phyloP scores from a whole-genome alignment of 208 protist genomes.

The Leptomonas seymouri region DNA sequence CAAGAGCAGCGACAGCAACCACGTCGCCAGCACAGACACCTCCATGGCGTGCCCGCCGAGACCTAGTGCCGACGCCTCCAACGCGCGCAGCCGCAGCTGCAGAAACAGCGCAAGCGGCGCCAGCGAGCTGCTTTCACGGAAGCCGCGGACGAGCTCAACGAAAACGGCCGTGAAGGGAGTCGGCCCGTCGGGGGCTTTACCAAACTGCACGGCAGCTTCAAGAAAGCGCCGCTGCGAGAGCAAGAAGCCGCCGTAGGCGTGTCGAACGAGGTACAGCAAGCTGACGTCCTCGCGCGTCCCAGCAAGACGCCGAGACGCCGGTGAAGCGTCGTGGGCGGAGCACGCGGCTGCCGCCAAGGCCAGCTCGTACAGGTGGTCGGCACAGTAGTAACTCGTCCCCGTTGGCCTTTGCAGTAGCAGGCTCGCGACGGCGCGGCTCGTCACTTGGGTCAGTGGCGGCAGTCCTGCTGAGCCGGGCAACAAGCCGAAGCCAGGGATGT shows the following conservation, averaged over 20 bases:
- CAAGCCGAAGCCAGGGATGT: slow-evolving; percentile 24
- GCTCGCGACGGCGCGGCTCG: slow-evolving; percentile 7
- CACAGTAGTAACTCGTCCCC: slow-evolving; percentile 11
- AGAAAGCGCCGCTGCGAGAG: slow-evolving; percentile 18
- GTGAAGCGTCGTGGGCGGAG: not conserved
- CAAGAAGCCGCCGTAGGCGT: slow-evolving; percentile 24
- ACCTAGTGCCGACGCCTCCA: slow-evolving; percentile 15
- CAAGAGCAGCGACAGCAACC: slow-evolving; percentile 22
- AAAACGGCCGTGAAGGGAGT: slow-evolving; percentile 11
- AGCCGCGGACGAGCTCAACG: slow-evolving; percentile 16
- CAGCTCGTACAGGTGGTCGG: slow-evolving; percentile 24
- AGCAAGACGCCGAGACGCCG: not conserved
- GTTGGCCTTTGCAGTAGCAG: slow-evolving; percentile 12
- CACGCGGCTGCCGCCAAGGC: slow-evolving; percentile 9
- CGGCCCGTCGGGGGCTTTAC: slow-evolving; percentile 12
- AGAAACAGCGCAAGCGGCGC: slow-evolving; percentile 20
- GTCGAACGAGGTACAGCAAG: slow-evolving; percentile 2
- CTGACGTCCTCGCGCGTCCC: slow-evolving; percentile 2
- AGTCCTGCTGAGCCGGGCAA: slow-evolving; percentile 25
- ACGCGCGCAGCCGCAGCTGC: slow-evolving; percentile 16
- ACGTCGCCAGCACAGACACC: slow-evolving; percentile 29
- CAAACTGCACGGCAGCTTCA: slow-evolving; percentile 27
- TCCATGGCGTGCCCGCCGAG: slow-evolving; percentile 17
- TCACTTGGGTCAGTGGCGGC: not conserved
- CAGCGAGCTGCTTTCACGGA: slow-evolving; percentile 14